Evolutionary conservation across 495 filamentous ascomycete genomes (phyloP).

Genomic region (Polyplosphaeria fusca): DNA sequence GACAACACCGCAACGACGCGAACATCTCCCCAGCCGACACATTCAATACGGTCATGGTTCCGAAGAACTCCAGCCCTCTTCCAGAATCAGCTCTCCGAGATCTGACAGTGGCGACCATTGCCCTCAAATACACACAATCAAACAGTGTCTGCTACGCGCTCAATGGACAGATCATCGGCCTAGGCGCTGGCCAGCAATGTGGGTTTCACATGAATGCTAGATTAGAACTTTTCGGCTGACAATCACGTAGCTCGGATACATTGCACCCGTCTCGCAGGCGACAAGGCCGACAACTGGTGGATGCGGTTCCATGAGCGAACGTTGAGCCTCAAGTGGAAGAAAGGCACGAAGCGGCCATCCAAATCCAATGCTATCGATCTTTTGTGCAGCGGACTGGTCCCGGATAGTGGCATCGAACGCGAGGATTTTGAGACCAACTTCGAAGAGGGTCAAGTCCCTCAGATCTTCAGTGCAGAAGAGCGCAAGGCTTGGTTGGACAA

Average conservation of each 20-base stretch:
- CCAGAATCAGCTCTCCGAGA: conserved; percentile 82
- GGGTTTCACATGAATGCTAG: too few relatives aligned
- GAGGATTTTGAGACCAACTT: conserved; percentile 85
- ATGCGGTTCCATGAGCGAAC: conserved; percentile 90
- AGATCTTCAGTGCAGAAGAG: conserved; percentile 78
- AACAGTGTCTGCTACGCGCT: conserved; percentile 98
- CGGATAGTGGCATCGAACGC: conserved; percentile 73
- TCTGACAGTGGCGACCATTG: conserved; percentile 91
- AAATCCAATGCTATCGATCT: conserved; percentile 98
- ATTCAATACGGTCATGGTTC: conserved; percentile 79
- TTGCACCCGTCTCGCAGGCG: conserved; percentile 96
- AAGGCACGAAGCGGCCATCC: conserved; percentile 90
- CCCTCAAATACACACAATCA: conserved; percentile 95
- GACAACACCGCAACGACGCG: conserved; percentile 89
- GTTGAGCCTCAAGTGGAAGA: conserved; percentile 89
- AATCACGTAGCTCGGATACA: conserved; percentile 67
- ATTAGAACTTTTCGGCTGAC: neutral
- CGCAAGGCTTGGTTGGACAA: conserved; percentile 76
- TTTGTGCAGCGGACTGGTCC: conserved; percentile 78
- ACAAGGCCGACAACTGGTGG: conserved; percentile 99
- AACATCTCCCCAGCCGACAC: conserved; percentile 75
- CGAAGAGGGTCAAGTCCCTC: conserved; percentile 71
- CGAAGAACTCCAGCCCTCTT: conserved; percentile 68
- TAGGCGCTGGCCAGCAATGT: conserved; percentile 95
- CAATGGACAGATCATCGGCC: conserved; percentile 88